Percentiles rank a stretch among this genome's conserved stretches.
Evolutionary conservation across 331 rosid genomes (phyloP).

Genomic region (Phaseolus coccineus): DNA sequence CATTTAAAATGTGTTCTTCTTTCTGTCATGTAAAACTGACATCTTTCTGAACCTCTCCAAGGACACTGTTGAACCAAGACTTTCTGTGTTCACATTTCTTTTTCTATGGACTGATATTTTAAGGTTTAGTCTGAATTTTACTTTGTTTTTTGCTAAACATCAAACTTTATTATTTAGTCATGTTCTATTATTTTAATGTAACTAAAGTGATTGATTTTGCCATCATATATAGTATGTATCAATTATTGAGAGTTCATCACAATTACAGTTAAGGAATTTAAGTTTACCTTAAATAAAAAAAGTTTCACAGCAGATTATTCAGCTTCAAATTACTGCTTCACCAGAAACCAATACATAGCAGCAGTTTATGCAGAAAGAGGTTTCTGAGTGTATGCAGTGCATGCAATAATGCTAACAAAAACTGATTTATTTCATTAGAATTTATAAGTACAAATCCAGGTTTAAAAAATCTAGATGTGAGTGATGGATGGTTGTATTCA

Average conservation of each 20-base stretch:
- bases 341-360: background rate
- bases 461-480: background rate
- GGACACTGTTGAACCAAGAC: conserved; percentile 34
- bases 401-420: background rate
- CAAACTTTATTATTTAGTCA: background rate
- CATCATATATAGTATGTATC: background rate
- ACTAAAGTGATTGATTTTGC: background rate
- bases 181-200: background rate
- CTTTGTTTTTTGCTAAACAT: background rate
- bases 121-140: too few relatives aligned
- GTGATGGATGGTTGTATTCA: background rate
- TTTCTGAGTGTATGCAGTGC: background rate
- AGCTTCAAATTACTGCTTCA: background rate
- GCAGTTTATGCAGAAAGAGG: background rate
- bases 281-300: too few relatives aligned
- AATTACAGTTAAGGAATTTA: background rate
- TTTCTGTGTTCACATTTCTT: background rate
- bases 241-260: conserved; percentile 18
- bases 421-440: background rate
- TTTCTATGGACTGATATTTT: too few relatives aligned
- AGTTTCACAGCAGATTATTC: background rate
- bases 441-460: background rate
- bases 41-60: conserved; percentile 28
- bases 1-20: background rate
- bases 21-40: conserved; percentile 7